Evolutionary conservation across 2,329 filamentous ascomycete species (phyloP), one percentile per base, ranked within the genome.

Genomic region (Alternaria hordeiaustralica): DNA sequence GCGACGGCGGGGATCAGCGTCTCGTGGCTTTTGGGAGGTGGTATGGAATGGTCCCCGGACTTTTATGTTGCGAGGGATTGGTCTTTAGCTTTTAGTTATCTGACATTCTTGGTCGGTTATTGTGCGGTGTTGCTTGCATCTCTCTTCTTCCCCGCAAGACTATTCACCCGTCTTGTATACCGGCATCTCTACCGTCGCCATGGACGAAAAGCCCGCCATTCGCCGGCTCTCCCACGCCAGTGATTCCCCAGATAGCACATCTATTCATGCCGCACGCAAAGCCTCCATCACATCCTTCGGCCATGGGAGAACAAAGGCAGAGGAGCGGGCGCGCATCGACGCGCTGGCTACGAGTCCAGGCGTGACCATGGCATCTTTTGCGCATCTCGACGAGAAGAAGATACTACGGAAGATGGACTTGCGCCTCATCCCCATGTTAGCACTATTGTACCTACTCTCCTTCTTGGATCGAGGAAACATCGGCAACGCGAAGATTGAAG

Each of bases 401-500:
- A 77, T 81, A 15, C 51, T 81, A 43, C 74, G 78, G n/a, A 81
- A 81, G 62, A 81, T 81, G 78, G 80, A 82, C 56, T 54, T 78
- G 28, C 75, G 75, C 4, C 58, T 82, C 12, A 79, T 82, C 28
- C 79, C 80, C 18, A 78, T 79, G 72, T 71, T 82, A 4, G 77
- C 80, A 0, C 47, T 81, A 0, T 72, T 82, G 2, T 82, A 82
- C 54, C 70, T 82, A 1, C 67, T 82, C 2, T 75, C 73, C 6
- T 82, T 78, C 54, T 66, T 79, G 4, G 76, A 79, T 18, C 64
- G 76, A 18, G 74, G 74, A 18, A 79, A 78, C 26, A 78, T 79
- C 8, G 75, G 75, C 3, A 89, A 87, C 82, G 81, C 73, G 61
- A 75, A 75, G 21, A 78, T 82, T n/a, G 75, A 78, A 54, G 75